These are phyloP conservation scores for Pterula multifida DNA, from an alignment of 1,284 basidiomycete species.

Conservation along the genomic window DNA sequence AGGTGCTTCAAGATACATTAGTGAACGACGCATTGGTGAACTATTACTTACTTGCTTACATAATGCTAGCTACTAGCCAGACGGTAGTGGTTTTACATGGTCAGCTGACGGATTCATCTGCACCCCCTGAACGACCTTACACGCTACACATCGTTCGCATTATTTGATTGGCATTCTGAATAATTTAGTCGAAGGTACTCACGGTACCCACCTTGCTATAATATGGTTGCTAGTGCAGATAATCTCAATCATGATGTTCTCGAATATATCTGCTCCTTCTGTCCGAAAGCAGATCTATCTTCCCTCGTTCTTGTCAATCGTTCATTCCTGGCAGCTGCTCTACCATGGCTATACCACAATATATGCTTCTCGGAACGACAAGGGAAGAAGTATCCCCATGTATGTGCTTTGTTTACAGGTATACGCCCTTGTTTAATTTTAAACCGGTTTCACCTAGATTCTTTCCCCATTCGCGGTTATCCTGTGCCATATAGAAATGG, in stretches of 20 bases:
- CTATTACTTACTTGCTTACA: too few relatives aligned
- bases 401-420: constrained; percentile 15
- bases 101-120: too few relatives aligned
- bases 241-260: constrained; percentile 61
- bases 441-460: constrained; percentile 17
- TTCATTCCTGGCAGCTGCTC: constrained; percentile 47
- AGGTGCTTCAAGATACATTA: too few relatives aligned
- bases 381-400: constrained; percentile 41
- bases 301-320: constrained; percentile 48
- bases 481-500: constrained; percentile 35
- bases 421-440: not conserved
- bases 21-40: too few relatives aligned
- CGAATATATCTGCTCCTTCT: constrained; percentile 43
- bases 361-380: constrained; percentile 41
- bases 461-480: constrained; percentile 51
- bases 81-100: too few relatives aligned
- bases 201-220: too few relatives aligned
- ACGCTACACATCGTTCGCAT: too few relatives aligned
- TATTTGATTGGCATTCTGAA: too few relatives aligned
- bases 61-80: too few relatives aligned
- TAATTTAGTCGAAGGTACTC: too few relatives aligned
- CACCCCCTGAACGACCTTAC: too few relatives aligned
- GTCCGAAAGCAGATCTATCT: constrained; percentile 42
- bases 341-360: constrained; percentile 46
- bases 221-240: constrained; percentile 47